phyloP scores from a whole-genome alignment of 345 rosid genomes.

The Acer negundo region DNA sequence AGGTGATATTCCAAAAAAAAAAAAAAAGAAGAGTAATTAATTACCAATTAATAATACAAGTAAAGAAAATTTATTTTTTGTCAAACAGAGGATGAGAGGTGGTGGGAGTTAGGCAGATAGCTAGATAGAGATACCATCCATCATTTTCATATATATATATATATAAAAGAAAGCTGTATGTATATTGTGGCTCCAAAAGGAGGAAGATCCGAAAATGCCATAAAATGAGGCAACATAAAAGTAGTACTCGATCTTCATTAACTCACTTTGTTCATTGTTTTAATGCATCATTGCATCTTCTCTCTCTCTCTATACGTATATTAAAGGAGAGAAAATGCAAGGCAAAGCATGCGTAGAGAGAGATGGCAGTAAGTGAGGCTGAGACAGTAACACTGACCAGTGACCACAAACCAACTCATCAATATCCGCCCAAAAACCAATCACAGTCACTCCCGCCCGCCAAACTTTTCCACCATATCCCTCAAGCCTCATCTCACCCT shows the following conservation, averaged over 20 bases:
- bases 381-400: conserved; percentile 19
- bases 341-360: conserved; percentile 28
- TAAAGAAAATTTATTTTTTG: neutral
- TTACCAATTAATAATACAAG: neutral
- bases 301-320: neutral
- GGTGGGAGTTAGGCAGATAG: neutral
- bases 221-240: conserved; percentile 15
- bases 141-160: too few species aligned
- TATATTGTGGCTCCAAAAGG: neutral
- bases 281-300: too few species aligned
- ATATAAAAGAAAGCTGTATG: neutral
- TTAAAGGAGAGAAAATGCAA: too few species aligned
- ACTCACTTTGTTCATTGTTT: conserved; percentile 6
- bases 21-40: neutral
- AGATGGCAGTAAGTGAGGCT: conserved; percentile 7
- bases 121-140: neutral
- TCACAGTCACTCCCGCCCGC: neutral
- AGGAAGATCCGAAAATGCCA: neutral
- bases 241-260: neutral
- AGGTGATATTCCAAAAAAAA: too few species aligned
- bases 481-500: too few species aligned
- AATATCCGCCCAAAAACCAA: conserved; percentile 1
- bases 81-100: neutral
- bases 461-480: neutral
- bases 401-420: conserved; percentile 14